Base-by-base conservation (phyloP, 208 protist genomes). In the Acanthamoeba castellanii region DNA sequence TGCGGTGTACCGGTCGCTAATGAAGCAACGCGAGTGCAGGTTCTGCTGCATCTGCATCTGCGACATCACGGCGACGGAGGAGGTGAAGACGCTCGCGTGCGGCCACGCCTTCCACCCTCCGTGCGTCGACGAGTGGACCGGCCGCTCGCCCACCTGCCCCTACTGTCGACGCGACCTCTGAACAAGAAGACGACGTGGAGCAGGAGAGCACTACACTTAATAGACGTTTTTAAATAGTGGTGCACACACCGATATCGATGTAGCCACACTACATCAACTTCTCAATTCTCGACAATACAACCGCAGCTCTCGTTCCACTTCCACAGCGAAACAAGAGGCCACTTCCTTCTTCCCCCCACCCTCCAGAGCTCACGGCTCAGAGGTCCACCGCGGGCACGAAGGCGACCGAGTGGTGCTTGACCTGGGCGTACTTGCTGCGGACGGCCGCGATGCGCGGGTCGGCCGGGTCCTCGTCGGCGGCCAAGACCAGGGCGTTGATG, bases 371-470 rank as follows among this genome's bases (percentile, higher is more conserved):
- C 55, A 13, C 16, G 55, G 55, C 11, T 78, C 70, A 78, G 6
- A 89, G 81, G 30, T 89, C 52, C 8, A 89, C 81, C 20, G 81
- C 16, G 13, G 81, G 81, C 9, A 89, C 57, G 45, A 52, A 11
- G 25, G 81, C 81, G 47, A 89, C 81, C 2, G 81, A 57, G 81
- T 89, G 47, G 81, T 89, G 81, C 52, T 57, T 89, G 81, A 89
- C 57, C 14, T 37, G n/a, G 8, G 47, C 14, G 45, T 66, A 89
- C 18, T 89, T 89, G 25, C 32, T 89, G 32, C 20, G 70, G 30
- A 78, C 27, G 34, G 70, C 70, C 70, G 32, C 32, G 45, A 42
- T 61, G 32, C 81, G 81, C 5, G 81, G 81, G 32, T 57, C 55
- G 1, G 13, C 6, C 7, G 45, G 30, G 27, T 57, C 14, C n/a